Evolutionary conservation across 106 monocot species (phyloP).

Genomic region (Dendrobium nobile): DNA sequence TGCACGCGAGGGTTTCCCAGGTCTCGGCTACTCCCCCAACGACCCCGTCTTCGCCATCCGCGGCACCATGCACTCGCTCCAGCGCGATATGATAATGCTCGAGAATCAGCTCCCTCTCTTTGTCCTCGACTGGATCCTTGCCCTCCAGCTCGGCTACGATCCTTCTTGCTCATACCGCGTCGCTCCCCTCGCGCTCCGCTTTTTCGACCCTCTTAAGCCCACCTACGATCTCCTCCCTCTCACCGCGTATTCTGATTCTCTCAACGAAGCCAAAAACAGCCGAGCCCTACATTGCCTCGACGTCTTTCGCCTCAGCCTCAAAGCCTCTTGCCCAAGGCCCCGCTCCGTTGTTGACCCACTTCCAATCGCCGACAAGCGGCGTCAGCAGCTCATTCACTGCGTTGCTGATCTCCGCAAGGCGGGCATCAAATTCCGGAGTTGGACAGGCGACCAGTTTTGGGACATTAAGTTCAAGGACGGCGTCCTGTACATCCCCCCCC

Average conservation of each 20-base stretch:
- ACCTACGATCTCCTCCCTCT: slow-evolving; percentile 44
- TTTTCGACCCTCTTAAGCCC: slow-evolving; percentile 79
- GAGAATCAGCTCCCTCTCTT: slow-evolving; percentile 92
- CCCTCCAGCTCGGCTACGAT: slow-evolving; percentile 30
- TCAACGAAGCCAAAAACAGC: slow-evolving; percentile 3
- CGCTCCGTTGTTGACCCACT: neutral
- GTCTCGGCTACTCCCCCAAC: slow-evolving; percentile 51
- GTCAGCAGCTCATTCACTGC: too few relatives aligned
- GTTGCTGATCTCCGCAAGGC: too few relatives aligned
- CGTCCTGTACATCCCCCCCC: too few relatives aligned
- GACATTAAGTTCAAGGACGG: too few relatives aligned
- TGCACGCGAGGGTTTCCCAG: slow-evolving; percentile 53
- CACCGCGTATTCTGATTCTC: slow-evolving; percentile 19
- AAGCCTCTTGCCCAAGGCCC: slow-evolving; percentile 39
- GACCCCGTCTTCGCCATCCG: slow-evolving; percentile 80
- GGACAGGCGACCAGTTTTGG: too few relatives aligned
- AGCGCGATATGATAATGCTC: slow-evolving; percentile 82
- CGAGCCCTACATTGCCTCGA: slow-evolving; percentile 70
- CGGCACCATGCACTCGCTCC: slow-evolving; percentile 57
- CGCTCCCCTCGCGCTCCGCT: slow-evolving; percentile 46
- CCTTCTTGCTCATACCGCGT: slow-evolving; percentile 36
- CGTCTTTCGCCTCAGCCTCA: slow-evolving; percentile 57
- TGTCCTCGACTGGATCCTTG: slow-evolving; percentile 57
- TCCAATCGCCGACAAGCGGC: slow-evolving; percentile 44
- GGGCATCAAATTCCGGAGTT: too few relatives aligned